phyloP scores from a whole-genome alignment of 352 stramenopile species.

The Phytophthora hybrid region DNA sequence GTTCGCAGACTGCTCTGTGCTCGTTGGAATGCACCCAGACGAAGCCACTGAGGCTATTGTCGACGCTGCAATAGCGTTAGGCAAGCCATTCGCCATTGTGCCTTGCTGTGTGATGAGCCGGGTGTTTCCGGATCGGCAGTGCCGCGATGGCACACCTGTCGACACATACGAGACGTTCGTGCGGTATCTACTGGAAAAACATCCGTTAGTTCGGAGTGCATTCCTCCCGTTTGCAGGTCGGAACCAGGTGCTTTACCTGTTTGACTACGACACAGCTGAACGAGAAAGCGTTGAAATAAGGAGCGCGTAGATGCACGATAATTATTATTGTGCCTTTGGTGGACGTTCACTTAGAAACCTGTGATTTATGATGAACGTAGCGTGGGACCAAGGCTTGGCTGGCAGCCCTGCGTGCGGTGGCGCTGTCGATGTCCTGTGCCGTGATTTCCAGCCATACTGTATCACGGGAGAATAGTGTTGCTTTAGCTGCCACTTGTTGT shows the following conservation, averaged over 20 bases:
- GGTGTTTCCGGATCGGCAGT: constrained; percentile 86
- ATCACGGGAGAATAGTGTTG: too few relatives aligned
- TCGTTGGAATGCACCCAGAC: constrained; percentile 96
- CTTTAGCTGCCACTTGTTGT: too few relatives aligned
- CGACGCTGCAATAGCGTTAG: constrained; percentile 85
- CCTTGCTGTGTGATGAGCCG: constrained; percentile 97
- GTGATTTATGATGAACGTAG: too few relatives aligned
- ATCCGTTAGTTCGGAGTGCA: constrained; percentile 61
- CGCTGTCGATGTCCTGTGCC: too few relatives aligned
- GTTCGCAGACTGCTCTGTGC: constrained; percentile 83
- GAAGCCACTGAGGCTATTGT: constrained; percentile 97
- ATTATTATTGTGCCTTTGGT: too few relatives aligned
- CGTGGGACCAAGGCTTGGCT: too few relatives aligned
- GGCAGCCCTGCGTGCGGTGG: too few relatives aligned
- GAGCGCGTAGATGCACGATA: constrained; percentile 2
- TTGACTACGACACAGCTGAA: constrained; percentile 49
- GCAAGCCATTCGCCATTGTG: constrained; percentile 95
- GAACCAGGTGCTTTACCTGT: constrained; percentile 88
- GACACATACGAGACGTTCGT: constrained; percentile 88
- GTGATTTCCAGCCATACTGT: too few relatives aligned
- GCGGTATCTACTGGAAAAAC: constrained; percentile 83
- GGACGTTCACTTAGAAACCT: too few relatives aligned
- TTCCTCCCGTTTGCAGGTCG: constrained; percentile 86
- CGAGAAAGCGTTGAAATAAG: not conserved
- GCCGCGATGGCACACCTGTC: constrained; percentile 66